Base-by-base conservation (phyloP, 2,329 filamentous ascomycete species). In the Xylaria sp. region DNA sequence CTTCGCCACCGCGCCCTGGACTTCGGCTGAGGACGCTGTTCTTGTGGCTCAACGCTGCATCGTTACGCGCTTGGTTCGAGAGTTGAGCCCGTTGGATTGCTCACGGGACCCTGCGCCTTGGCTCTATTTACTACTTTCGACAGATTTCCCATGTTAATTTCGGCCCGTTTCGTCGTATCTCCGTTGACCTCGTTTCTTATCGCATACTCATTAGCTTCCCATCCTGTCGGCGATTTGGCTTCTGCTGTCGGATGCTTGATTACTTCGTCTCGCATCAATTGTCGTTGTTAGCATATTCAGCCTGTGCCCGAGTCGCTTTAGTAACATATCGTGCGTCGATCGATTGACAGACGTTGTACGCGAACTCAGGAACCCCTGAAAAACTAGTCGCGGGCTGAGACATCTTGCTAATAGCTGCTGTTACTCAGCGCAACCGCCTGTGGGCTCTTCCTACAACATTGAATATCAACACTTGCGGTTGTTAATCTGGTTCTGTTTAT, bases 221-320 rank as follows among this genome's bases (percentile, higher is more conserved):
- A 62, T 71, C 63, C 63, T 54, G 56, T 61, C 62, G 50, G 63
- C 64, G 55, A 73, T 73, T 73, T 69, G 65, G 68, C 63, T 67
- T 65, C 66, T 59, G 62, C 68, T 67, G 57, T 62, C 66, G 67
- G 72, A 74, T 75, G 75, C 63, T 77, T 68, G 65, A 41, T 65
- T 66, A 37, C 18, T 61, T 57, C 64, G 69, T 70, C 69, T 73
- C 63, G 66, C 56, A 62, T 70, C 72, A 68, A 74, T 75, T 70
- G 72, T 73, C 68, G 69, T 75, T 72, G 72, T 64, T 71, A 70
- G 75, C 72, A 71, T 70, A 65, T 73, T 68, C 70, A 76, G 67
- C 65, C 69, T 68, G 68, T 70, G 52, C 63, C 60, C 71, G 71
- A 74, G 63, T 74, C 70, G 72, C 66, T 68, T 66, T 68, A 68